phyloP scores from a whole-genome alignment of 1,139 yeast genomes.

The Protomyces macrosporus region DNA sequence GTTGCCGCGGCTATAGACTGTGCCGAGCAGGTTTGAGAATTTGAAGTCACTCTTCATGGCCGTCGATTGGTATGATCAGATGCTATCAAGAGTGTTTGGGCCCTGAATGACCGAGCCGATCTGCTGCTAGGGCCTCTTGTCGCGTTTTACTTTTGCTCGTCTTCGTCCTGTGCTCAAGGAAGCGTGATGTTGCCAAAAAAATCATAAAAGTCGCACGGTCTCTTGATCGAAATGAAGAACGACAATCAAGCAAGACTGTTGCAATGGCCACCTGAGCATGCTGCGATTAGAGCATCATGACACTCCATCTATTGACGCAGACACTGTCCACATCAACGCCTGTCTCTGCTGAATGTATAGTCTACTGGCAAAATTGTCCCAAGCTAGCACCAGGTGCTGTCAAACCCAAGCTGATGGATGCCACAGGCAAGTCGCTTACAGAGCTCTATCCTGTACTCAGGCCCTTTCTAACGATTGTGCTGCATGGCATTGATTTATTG shows the following conservation, averaged over 20 bases:
- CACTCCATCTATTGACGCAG: conserved; percentile 4
- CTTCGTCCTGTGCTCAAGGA: background rate
- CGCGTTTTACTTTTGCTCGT: background rate
- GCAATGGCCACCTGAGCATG: too few species aligned
- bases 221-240: background rate
- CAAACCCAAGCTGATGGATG: conserved; percentile 8
- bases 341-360: conserved; percentile 12
- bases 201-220: background rate
- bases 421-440: conserved; percentile 8
- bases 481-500: conserved; percentile 10
- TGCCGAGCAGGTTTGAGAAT: conserved; percentile 85
- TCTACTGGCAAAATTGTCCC: conserved; percentile 16
- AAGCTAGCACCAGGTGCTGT: background rate
- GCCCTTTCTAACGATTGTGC: background rate
- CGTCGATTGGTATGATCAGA: background rate
- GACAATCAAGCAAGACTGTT: too few species aligned
- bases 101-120: background rate
- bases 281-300: background rate
- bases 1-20: conserved; percentile 90
- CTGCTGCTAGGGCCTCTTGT: background rate
- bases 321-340: conserved; percentile 14
- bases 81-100: background rate
- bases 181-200: too few species aligned
- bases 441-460: background rate
- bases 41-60: conserved; percentile 36